A percentile compares a stretch with the other conserved stretches of the same genome.
These are phyloP conservation scores for Phyllosticta paracitricarpa DNA, from an alignment of 2,329 filamentous ascomycete species.

Conservation along the genomic window DNA sequence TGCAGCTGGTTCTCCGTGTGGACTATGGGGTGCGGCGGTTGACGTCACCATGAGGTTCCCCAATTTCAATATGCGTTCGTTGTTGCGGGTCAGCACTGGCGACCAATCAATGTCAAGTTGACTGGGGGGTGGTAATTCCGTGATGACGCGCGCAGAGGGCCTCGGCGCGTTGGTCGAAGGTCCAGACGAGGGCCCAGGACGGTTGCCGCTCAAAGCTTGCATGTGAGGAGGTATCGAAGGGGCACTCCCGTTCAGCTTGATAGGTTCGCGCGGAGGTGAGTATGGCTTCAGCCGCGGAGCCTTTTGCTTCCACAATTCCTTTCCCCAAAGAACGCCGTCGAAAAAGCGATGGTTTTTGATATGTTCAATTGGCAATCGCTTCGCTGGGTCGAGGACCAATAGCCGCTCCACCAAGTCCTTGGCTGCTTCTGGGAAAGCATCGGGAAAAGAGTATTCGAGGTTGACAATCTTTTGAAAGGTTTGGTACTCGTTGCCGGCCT, in stretches of 20 bases:
- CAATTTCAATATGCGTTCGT: slow-evolving; percentile 89
- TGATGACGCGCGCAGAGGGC: slow-evolving; percentile 62
- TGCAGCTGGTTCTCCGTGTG: slow-evolving; percentile 44
- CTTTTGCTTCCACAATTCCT: slow-evolving; percentile 77
- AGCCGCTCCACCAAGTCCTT: slow-evolving; percentile 84
- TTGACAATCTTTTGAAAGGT: slow-evolving; percentile 98
- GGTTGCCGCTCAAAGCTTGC: slow-evolving; percentile 15
- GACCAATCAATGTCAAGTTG: slow-evolving; percentile 99
- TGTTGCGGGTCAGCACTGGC: slow-evolving; percentile 78
- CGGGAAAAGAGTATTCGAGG: slow-evolving; percentile 86
- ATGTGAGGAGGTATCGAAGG: slow-evolving; percentile 11
- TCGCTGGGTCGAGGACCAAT: slow-evolving; percentile 76
- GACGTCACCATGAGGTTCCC: slow-evolving; percentile 82
- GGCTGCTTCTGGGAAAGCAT: slow-evolving; percentile 76
- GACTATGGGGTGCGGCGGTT: slow-evolving; percentile 64
- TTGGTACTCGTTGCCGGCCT: slow-evolving; percentile 87
- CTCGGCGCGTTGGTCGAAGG: slow-evolving; percentile 37
- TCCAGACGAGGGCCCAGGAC: slow-evolving; percentile 20
- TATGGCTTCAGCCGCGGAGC: slow-evolving; percentile 81
- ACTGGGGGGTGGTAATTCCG: slow-evolving; percentile 89
- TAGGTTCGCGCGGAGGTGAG: slow-evolving; percentile 62
- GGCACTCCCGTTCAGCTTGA: slow-evolving; percentile 34
- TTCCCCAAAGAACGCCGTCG: slow-evolving; percentile 74
- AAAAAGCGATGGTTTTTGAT: slow-evolving; percentile 97
- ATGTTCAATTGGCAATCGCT: slow-evolving; percentile 82